Percentiles rank a stretch among this genome's conserved stretches.
Evolutionary conservation across 192 early-diverging fungal genomes (phyloP).

Genomic region (Coemansia sp.): DNA sequence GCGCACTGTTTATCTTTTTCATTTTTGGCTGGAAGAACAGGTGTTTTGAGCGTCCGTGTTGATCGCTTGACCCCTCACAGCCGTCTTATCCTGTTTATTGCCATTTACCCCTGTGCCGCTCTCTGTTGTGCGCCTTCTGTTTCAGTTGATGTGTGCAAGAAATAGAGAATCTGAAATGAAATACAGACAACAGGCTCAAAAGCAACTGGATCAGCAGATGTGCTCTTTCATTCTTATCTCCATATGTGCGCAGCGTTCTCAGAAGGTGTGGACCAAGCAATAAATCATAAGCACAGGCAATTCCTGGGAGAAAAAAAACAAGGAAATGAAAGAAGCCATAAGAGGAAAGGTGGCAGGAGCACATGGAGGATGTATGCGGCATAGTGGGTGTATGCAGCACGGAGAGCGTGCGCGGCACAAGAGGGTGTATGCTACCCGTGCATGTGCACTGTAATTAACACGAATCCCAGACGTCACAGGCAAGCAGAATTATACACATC

Average conservation of each 20-base stretch:
- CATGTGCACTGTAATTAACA: neutral
- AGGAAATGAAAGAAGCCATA: no score
- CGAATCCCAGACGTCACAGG: neutral
- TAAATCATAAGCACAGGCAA: neutral
- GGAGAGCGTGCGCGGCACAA: neutral
- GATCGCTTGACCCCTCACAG: no score
- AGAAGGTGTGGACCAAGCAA: neutral
- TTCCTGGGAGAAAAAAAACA: neutral
- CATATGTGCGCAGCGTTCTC: neutral
- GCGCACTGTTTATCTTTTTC: no score
- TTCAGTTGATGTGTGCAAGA: neutral
- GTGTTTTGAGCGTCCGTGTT: neutral
- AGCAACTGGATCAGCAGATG: neutral
- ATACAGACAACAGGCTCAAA: neutral
- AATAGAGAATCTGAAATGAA: neutral
- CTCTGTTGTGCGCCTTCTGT: neutral
- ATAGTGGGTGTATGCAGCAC: neutral
- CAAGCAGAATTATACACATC: neutral
- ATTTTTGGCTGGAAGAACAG: neutral
- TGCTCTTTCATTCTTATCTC: neutral
- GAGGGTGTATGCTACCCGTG: constrained; percentile 4
- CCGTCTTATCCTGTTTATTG: no score
- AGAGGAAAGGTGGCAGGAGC: no score
- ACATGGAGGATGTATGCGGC: no score
- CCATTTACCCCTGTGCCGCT: no score